These are phyloP conservation scores for Quercus tomentella DNA, from an alignment of 331 rosid genomes.

Conservation along the genomic window DNA sequence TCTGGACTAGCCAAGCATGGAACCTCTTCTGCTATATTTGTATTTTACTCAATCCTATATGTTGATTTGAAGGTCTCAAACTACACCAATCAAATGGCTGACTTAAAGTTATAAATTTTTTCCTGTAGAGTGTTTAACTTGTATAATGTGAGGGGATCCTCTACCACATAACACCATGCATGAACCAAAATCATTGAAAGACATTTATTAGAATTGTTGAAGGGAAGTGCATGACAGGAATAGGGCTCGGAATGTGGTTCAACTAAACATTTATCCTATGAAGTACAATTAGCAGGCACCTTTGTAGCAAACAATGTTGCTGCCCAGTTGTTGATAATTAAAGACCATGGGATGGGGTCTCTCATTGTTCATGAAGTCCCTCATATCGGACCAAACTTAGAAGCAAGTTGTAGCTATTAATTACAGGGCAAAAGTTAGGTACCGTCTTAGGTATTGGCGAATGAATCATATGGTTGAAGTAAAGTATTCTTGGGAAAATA, in stretches of 20 bases:
- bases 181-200: no score
- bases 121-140: neutral
- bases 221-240: no score
- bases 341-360: neutral
- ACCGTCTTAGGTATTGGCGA: no score
- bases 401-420: neutral
- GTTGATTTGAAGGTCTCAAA: neutral
- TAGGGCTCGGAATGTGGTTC: neutral
- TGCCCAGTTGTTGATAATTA: neutral
- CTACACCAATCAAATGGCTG: neutral
- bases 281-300: neutral
- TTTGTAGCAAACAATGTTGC: neutral
- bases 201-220: no score
- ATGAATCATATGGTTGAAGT: no score
- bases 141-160: neutral
- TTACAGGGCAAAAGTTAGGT: no score
- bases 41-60: neutral
- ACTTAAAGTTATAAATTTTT: neutral
- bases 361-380: neutral
- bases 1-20: neutral
- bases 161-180: neutral
- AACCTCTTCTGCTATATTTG: neutral
- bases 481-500: no score
- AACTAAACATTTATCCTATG: neutral
- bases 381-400: neutral